Percentiles rank a stretch among this genome's conserved stretches.
Evolutionary conservation across 2,329 filamentous ascomycete genomes (phyloP).

Genomic region (Helotiales sp.): DNA sequence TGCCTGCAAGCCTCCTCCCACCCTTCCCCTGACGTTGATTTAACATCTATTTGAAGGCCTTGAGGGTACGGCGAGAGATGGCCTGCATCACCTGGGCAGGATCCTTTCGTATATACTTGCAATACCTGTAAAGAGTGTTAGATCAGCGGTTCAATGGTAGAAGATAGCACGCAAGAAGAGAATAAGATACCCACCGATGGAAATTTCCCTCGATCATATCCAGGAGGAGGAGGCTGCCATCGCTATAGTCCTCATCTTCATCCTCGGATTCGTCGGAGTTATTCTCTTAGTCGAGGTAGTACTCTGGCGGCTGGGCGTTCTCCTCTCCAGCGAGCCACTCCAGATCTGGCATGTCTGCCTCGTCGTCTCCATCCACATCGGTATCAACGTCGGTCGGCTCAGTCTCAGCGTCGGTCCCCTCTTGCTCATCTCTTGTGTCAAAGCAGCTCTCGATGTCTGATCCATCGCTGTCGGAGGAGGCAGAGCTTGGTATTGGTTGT

Average conservation of each 20-base stretch:
- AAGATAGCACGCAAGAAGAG: constrained; percentile 13
- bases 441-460: constrained; percentile 28
- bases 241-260: constrained; percentile 23
- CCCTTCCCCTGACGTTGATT: constrained; percentile 16
- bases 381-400: constrained; percentile 34
- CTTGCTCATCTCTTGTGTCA: constrained; percentile 19
- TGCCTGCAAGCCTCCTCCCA: constrained; percentile 5
- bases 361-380: constrained; percentile 15
- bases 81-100: constrained; percentile 5
- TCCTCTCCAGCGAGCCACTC: constrained; percentile 21
- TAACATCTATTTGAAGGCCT: constrained; percentile 15
- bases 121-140: constrained; percentile 19
- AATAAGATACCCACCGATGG: constrained; percentile 14
- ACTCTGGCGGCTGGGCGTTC: constrained; percentile 16
- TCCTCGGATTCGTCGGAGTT: constrained; percentile 21
- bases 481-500: constrained; percentile 20
- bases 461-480: constrained; percentile 19
- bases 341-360: constrained; percentile 19
- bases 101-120: constrained; percentile 19
- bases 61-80: constrained; percentile 10
- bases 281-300: constrained; percentile 20
- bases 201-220: constrained; percentile 22
- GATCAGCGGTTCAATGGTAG: constrained; percentile 10
- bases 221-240: constrained; percentile 19
- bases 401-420: constrained; percentile 18